Evolutionary conservation across 352 stramenopile genomes (phyloP), one percentile per base, ranked within the genome.

Genomic region (Globisporangium paddicum): DNA sequence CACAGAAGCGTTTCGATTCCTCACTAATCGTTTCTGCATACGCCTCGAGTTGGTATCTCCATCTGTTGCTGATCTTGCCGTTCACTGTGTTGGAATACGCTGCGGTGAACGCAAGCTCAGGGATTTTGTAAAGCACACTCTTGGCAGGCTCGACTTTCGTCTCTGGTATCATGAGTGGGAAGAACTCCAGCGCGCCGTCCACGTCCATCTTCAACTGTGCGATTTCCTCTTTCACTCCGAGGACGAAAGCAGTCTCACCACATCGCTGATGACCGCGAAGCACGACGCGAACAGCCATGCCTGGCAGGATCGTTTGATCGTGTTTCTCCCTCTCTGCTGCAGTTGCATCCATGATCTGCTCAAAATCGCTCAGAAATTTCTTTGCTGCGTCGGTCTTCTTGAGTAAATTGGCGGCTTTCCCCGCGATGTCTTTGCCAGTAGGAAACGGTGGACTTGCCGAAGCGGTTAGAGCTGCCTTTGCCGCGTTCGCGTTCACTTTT

Each of bases 201-300:
- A 88, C 54, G 35, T 94, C 84, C 65, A 94, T 81, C 42, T 94
- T 94, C 23, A 92, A 73, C 46, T 92, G 71, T 34, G 82, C 82
- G 11, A 90, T 81, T 0, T 75, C 61, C 23, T 92, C 80, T 28
- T 75, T 65, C 18, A 92, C 62, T 11, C 66, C 69, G 2, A 94
- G 68, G 6, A 94, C 82, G 26, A 80, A 92, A 1, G 75, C 82
- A 1, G 84, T 92, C 63, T 94, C 82, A 1, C 84, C 84, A 53
- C 82, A 90, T 3, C 82, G 79, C 4, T 79, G 63, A n/a, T 94
- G 84, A 1, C 84, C 84, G 48, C 73, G 77, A 16, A 94, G 58
- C n/a, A 94, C 75, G 23, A 94, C 70, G 5, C 84, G 77, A 7
- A 94, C 80, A 1, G 84, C 80, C n/a, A 86, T 68, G 5, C 82